Evolutionary conservation across 257 asterid genomes (phyloP).

Genomic region (Salvia rosmarinus): DNA sequence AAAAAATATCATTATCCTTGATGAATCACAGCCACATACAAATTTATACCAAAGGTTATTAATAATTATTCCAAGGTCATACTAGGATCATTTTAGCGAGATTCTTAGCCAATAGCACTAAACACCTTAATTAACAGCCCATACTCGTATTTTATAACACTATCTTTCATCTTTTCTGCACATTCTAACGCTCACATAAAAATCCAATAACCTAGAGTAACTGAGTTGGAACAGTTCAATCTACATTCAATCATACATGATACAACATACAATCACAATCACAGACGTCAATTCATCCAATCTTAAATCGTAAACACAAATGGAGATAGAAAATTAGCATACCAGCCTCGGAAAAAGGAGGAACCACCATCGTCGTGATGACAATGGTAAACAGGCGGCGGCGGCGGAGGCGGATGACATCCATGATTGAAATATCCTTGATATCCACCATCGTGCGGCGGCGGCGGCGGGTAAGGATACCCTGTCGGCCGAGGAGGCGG

Average conservation of each 20-base stretch:
- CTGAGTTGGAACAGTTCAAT: background rate
- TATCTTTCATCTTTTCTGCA: background rate
- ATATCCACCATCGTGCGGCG: conserved; percentile 54
- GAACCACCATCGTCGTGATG: conserved; percentile 53
- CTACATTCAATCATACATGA: background rate
- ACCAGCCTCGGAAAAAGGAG: conserved; percentile 81
- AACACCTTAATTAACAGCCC: background rate
- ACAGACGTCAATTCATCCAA: background rate
- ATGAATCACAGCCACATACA: background rate
- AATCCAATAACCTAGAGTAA: background rate
- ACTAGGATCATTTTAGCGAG: background rate
- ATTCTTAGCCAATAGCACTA: background rate
- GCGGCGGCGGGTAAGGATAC: conserved; percentile 61
- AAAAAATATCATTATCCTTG: background rate
- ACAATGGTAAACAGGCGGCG: conserved; percentile 50
- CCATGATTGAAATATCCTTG: conserved; percentile 71
- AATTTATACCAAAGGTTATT: background rate
- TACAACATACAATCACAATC: background rate
- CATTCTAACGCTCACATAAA: background rate
- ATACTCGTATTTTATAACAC: background rate
- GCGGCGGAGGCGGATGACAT: conserved; percentile 51
- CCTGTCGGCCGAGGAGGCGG: conserved; percentile 54
- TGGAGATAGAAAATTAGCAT: conserved; percentile 23
- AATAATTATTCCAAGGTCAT: background rate
- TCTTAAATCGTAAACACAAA: background rate